phyloP scores from a whole-genome alignment of 2,329 filamentous ascomycete species.

The Bipolaris zeicola region DNA sequence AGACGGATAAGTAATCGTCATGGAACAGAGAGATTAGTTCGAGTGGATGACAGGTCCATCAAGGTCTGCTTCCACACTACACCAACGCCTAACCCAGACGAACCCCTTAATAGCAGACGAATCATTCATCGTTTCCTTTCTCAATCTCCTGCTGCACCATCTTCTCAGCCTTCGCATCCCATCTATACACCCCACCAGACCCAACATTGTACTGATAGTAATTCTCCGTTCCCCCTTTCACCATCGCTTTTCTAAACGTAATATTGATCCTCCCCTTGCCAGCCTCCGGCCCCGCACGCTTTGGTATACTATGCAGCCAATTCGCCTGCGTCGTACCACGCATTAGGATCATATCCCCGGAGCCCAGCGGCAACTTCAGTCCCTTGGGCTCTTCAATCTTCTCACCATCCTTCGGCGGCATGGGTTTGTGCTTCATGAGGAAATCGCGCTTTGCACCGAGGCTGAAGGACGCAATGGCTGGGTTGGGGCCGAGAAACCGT shows the following conservation, averaged over 20 bases:
- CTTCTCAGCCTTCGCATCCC: conserved; percentile 63
- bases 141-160: conserved; percentile 45
- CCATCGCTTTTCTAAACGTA: conserved; percentile 74
- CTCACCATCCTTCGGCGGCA: conserved; percentile 44
- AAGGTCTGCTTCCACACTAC: not conserved
- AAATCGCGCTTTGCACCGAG: conserved; percentile 76
- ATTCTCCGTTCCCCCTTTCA: conserved; percentile 76
- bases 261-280: conserved; percentile 72
- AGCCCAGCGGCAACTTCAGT: conserved; percentile 61
- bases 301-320: conserved; percentile 81
- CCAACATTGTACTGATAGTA: conserved; percentile 87
- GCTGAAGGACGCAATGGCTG: conserved; percentile 76
- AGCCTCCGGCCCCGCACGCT: conserved; percentile 68
- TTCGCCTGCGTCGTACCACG: conserved; percentile 70
- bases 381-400: conserved; percentile 47
- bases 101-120: not conserved
- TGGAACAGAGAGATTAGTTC: not conserved
- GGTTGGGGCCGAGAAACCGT: conserved; percentile 70
- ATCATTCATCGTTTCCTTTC: not conserved
- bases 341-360: conserved; percentile 83
- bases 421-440: conserved; percentile 77
- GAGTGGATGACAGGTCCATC: not conserved
- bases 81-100: too few relatives aligned
- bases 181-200: conserved; percentile 68
- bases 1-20: too few relatives aligned